Base-by-base conservation (phyloP, 2,329 filamentous ascomycete species). In the Cercospora sp. region DNA sequence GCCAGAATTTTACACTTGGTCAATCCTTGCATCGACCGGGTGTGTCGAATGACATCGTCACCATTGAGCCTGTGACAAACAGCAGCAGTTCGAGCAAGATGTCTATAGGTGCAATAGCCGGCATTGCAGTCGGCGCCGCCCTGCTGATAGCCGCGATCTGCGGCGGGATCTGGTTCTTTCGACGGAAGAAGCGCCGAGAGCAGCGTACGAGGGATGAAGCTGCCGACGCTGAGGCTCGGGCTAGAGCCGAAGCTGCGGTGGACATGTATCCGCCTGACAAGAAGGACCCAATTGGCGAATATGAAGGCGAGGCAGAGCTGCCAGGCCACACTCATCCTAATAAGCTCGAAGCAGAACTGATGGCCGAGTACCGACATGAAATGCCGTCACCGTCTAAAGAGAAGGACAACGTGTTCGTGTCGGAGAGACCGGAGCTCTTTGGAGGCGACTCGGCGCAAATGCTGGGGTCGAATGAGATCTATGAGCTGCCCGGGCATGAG, bases 1-100 rank as follows among this genome's bases (percentile, higher is more conserved):
- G 66, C 10, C 33, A 55, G 18, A 65, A 59, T n/a, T 72, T 72
- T 48, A 72, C 65, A 9, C 31, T 72, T 23, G 66, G 60, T 16
- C 65, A 65, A 53, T 60, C 67, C 5, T 59, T 60, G 36, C 67
- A 68, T 28, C 60, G 42, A 8, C 62, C 58, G 30, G 64, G 64
- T n/a, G 67, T 67, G 6, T 61, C 64, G 23, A 55, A 28, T 16
- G 48, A 64, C 12, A 62, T 69, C 36, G 55, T 66, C 5, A 39
- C 67, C 8, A 66, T 67, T 2, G 20, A 63, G 13, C 45, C 65
- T 13, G 36, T 18, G 18, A 45, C 33, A 3, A 6, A 12, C 13
- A 13, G 18, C 3, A 20, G 28, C 26, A 28, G 31, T n/a, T 30
- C 28, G 26, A 55, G 53, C 33, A 36, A 23, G 9, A 59, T 59